A percentile compares a stretch with the other conserved stretches of the same genome.
phyloP scores from a whole-genome alignment of 768 basidiomycete species.

The Lentinula aciculospora region DNA sequence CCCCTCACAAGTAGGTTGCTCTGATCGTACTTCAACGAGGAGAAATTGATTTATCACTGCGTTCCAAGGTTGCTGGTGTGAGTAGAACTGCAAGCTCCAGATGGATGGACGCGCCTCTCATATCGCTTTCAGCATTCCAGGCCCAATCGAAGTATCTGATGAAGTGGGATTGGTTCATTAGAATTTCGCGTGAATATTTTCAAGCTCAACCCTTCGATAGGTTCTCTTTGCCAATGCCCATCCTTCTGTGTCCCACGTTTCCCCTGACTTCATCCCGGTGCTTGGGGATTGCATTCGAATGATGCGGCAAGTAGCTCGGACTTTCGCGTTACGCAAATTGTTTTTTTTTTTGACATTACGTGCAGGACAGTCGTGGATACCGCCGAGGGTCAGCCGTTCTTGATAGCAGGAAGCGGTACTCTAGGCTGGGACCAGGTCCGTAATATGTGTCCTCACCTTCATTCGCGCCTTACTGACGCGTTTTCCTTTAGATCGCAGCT shows the following conservation, averaged over 20 bases:
- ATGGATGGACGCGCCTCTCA: not conserved
- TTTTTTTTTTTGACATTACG: not conserved
- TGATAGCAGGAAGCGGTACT: constrained; percentile 93
- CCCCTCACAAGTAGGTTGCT: constrained; percentile 20
- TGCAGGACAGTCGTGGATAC: constrained; percentile 73
- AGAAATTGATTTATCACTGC: not conserved
- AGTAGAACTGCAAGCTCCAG: not conserved
- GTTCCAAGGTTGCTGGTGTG: constrained; percentile 16
- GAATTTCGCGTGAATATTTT: not conserved
- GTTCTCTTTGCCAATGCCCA: constrained; percentile 94
- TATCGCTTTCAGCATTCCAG: constrained; percentile 31
- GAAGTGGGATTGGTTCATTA: constrained; percentile 30
- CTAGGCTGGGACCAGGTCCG: no score
- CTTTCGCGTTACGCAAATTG: not conserved
- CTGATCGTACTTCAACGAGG: not conserved
- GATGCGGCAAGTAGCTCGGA: constrained; percentile 47
- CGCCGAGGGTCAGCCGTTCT: constrained; percentile 77
- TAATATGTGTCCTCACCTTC: not conserved
- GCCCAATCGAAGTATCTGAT: constrained; percentile 57
- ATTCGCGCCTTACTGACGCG: no score
- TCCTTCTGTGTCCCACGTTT: constrained; percentile 84
- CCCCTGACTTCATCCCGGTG: constrained; percentile 80
- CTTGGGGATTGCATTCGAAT: constrained; percentile 88
- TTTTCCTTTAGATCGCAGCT: constrained; percentile 60
- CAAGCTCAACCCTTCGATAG: constrained; percentile 22